These are phyloP conservation scores for Pythium biforme DNA, from an alignment of 352 stramenopile species.

Conservation along the genomic window DNA sequence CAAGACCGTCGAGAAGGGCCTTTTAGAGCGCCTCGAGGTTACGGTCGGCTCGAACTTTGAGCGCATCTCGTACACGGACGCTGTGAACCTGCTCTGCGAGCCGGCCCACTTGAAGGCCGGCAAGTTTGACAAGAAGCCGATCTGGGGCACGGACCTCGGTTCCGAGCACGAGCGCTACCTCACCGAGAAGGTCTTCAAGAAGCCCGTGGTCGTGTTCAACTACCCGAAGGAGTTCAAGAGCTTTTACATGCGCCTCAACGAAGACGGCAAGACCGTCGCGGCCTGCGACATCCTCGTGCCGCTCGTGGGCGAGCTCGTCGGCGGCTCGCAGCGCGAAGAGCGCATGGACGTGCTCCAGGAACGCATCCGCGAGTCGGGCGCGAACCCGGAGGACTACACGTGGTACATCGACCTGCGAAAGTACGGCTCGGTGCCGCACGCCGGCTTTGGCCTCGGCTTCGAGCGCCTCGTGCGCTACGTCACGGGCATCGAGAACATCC, in stretches of 20 bases:
- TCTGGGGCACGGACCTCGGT: slow-evolving; percentile 96
- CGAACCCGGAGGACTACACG: slow-evolving; percentile 88
- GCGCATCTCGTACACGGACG: slow-evolving; percentile 94
- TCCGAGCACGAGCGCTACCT: slow-evolving; percentile 98
- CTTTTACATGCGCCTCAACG: slow-evolving; percentile 99
- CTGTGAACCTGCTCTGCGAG: slow-evolving; percentile 90
- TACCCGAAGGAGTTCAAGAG: slow-evolving; percentile 99
- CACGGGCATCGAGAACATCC: slow-evolving; percentile 99
- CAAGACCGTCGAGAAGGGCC: slow-evolving; percentile 89
- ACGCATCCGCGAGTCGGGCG: slow-evolving; percentile 65
- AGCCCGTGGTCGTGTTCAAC: slow-evolving; percentile 97
- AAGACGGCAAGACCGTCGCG: slow-evolving; percentile 96
- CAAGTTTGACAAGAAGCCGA: slow-evolving; percentile 88
- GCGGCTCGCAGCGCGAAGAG: slow-evolving; percentile 96
- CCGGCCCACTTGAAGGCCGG: slow-evolving; percentile 78
- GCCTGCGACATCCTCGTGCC: slow-evolving; percentile 97
- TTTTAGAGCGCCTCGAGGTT: slow-evolving; percentile 59
- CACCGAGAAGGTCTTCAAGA: slow-evolving; percentile 88
- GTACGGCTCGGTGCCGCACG: slow-evolving; percentile 95
- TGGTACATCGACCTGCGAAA: slow-evolving; percentile 98
- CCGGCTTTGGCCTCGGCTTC: slow-evolving; percentile 98
- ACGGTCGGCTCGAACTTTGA: slow-evolving; percentile 60
- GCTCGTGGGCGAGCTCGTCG: slow-evolving; percentile 96
- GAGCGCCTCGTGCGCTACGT: slow-evolving; percentile 98
- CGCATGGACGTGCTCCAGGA: slow-evolving; percentile 89